Percentiles rank a stretch among this genome's conserved stretches.
phyloP scores from a whole-genome alignment of 495 filamentous ascomycete species.

The Penicillium taxi region DNA sequence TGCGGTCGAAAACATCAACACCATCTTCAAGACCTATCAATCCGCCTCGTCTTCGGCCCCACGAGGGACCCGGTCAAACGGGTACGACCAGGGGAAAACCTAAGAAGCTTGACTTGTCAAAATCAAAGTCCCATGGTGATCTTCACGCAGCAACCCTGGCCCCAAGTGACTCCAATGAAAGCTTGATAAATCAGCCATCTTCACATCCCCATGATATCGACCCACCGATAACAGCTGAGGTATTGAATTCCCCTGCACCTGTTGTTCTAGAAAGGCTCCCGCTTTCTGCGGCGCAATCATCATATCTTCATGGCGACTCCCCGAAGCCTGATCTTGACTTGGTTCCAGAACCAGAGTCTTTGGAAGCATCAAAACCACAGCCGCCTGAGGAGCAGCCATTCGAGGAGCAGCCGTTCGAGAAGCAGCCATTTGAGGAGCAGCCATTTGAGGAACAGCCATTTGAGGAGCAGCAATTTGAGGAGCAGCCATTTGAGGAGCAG shows the following conservation, averaged over 20 bases:
- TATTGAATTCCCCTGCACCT: slow-evolving; percentile 41
- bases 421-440: too few species aligned
- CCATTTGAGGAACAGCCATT: too few species aligned
- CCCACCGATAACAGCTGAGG: slow-evolving; percentile 50
- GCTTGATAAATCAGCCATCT: slow-evolving; percentile 10
- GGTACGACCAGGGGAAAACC: slow-evolving; percentile 29
- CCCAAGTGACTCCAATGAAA: slow-evolving; percentile 25
- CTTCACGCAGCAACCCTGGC: slow-evolving; percentile 14
- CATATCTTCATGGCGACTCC: slow-evolving; percentile 1
- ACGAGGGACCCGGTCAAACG: slow-evolving; percentile 16
- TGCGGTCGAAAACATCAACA: slow-evolving; percentile 23
- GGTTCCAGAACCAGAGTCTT: slow-evolving; percentile 9
- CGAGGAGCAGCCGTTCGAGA: too few species aligned
- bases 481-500: too few species aligned
- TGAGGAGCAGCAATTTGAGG: too few species aligned
- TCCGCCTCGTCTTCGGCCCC: slow-evolving; percentile 26
- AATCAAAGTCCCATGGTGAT: slow-evolving; percentile 22
- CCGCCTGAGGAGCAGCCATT: too few species aligned
- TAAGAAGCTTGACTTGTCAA: slow-evolving; percentile 34
- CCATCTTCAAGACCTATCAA: slow-evolving; percentile 21
- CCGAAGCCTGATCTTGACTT: slow-evolving; percentile 4
- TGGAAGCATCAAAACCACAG: too few species aligned
- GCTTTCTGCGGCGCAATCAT: slow-evolving; percentile 14
- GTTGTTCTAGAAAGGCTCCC: slow-evolving; percentile 23
- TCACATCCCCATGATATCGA: slow-evolving; percentile 26